Evolutionary conservation across 805 yeast genomes (phyloP), one percentile per base, ranked within the genome.

Genomic region (Kodamaea sagamina): DNA sequence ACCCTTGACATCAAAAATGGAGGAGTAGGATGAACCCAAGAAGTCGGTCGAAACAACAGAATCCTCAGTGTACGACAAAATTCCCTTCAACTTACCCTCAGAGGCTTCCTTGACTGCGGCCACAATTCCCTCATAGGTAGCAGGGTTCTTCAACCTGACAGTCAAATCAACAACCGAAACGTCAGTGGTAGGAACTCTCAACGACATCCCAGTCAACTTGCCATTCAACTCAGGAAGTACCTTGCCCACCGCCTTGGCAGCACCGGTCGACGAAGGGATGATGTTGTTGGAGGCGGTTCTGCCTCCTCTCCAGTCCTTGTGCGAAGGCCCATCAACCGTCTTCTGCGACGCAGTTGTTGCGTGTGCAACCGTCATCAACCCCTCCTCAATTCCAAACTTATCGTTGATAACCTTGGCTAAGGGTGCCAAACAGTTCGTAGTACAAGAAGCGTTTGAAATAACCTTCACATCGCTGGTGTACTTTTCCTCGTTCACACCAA

Each of bases 261-360:
- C 96, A 82, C 96, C 96, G 52, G 96, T 89, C 52, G 96, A 86
- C 31, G 95, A 87, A 65, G 96, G 96, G 58, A 89, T 89, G 71
- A 89, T 86, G 85, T 89, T 89, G 67, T 90, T 95, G 51, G 92
- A 84, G 67, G 96, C 96, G 59, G 96, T 85, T 78, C 96, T 86
- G 71, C 96, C 96, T 70, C 96, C 96, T 82, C 96, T 85, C 96
- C 96, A 89, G 80, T 89, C 96, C 81, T 89, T 89, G 81, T 84
- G 89, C 68, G 96, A 87, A 61, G 96, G 95, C 75, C 96, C 96
- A 71, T 89, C 96, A 54, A 89, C 96, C 51, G 95, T 85, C 84
- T 89, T 89, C 75, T 89, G 96, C 62, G 96, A 86, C 59, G 96
- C 96, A 57, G 96, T 89, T 75, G 87, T 85, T 66, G 96, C 86